Evolutionary conservation across 2,329 filamentous ascomycete species (phyloP), one percentile per base, ranked within the genome.

Genomic region (Alternaria arborescens): DNA sequence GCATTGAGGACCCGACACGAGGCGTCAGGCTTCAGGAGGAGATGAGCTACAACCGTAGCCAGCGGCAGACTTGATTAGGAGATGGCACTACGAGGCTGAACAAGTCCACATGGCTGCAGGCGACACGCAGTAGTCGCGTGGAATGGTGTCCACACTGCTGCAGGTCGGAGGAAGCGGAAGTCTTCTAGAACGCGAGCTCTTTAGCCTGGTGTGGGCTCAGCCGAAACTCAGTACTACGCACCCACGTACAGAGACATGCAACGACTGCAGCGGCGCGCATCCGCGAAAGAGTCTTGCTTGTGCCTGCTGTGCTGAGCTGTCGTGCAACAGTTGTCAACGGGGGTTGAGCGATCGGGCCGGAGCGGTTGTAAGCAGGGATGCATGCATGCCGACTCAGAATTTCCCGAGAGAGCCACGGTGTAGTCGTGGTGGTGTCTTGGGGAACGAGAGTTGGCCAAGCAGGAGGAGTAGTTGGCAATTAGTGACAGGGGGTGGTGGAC

Each of bases 181-280:
- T 55, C 44, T 67, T 67, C 65, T 64, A 62, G 65, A 67, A 67
- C 50, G 40, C 34, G 46, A n/a, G 18, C 7, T 41, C 26, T 51
- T 57, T 58, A 60, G 50, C 52, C 52, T 54, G 48, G 12, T 57
- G 52, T 52, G 34, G 20, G 22, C 34, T 36, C 24, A 52, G 38
- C 64, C 44, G 50, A 62, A 55, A 58, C 54, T 51, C 55, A 52
- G 46, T 55, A 20, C 16, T 38, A 41, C 52, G 18, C 34, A 36
- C 34, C 30, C 38, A 53, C 46, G 46, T 36, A 50, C 32, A 50
- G 40, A 47, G 26, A 52, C 46, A 24, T 52, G 22, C 43, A 34
- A 44, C 22, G 4, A 36, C 16, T 32, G 44, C 44, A 50, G 53
- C 32, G 34, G 34, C 36, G 32, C 18, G 48, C 28, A 42, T 43